phyloP scores from a whole-genome alignment of 495 filamentous ascomycete genomes.

The Corynascus novoguineensis region DNA sequence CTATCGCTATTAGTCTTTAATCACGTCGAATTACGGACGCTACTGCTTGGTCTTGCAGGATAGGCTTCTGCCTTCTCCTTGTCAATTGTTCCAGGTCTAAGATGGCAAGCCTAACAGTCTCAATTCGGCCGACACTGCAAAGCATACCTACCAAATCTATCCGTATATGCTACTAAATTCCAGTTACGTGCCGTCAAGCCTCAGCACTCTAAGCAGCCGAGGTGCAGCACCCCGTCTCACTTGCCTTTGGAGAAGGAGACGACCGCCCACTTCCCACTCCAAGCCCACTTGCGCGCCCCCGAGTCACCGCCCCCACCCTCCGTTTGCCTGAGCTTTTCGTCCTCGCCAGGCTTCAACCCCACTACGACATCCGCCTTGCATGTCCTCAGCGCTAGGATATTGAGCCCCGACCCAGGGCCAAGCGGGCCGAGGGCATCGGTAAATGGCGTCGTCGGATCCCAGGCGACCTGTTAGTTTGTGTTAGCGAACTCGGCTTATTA shows the following conservation, averaged over 20 bases:
- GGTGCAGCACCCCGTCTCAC: constrained; percentile 17
- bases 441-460: constrained; percentile 87
- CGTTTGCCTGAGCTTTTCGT: constrained; percentile 66
- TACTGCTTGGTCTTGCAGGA: no score
- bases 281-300: constrained; percentile 85
- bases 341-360: constrained; percentile 71
- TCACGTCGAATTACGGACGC: no score
- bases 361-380: constrained; percentile 96
- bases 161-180: no score
- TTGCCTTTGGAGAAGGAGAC: constrained; percentile 66
- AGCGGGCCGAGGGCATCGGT: constrained; percentile 79
- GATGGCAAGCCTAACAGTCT: no score
- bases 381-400: constrained; percentile 78
- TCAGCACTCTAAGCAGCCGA: not conserved
- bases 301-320: constrained; percentile 64
- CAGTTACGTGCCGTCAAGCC: not conserved
- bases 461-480: constrained; percentile 58
- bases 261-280: constrained; percentile 96
- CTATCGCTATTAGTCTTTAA: no score
- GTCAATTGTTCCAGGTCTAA: no score
- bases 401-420: constrained; percentile 71
- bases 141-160: no score
- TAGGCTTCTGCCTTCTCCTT: no score
- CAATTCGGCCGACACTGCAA: no score
- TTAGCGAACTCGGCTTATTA: not conserved